These are phyloP conservation scores for Pelagomonas calceolata DNA, from an alignment of 108 stramenopile species.

Conservation along the genomic window DNA sequence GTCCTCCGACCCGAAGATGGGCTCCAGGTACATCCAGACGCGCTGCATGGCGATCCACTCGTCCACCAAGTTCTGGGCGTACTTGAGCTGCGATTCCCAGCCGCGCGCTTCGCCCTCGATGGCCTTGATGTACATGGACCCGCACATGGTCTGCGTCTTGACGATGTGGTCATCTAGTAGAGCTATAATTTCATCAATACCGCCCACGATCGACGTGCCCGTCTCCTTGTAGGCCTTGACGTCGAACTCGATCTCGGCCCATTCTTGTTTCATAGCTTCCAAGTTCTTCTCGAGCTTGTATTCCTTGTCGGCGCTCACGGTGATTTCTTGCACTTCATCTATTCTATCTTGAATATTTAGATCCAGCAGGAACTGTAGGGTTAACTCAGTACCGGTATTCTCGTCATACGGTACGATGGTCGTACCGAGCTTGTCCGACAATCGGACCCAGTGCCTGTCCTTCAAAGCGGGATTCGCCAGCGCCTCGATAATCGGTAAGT, in stretches of 20 bases:
- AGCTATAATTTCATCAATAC: constrained; percentile 52
- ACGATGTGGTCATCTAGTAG: constrained; percentile 61
- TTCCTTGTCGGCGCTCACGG: constrained; percentile 54
- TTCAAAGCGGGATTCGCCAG: constrained; percentile 52
- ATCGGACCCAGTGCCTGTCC: constrained; percentile 40
- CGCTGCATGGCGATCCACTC: constrained; percentile 50
- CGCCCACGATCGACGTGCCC: constrained; percentile 45
- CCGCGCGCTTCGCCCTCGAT: constrained; percentile 36
- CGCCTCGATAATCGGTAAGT: constrained; percentile 42
- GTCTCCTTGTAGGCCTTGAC: constrained; percentile 54
- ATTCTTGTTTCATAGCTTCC: constrained; percentile 46
- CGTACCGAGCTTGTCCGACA: constrained; percentile 37
- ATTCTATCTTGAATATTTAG: constrained; percentile 38
- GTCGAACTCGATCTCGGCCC: constrained; percentile 41
- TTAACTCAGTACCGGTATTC: constrained; percentile 24
- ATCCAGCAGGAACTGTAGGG: constrained; percentile 42
- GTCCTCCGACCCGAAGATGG: constrained; percentile 56
- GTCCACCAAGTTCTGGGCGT: constrained; percentile 43
- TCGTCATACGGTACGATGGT: constrained; percentile 45
- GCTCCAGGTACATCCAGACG: constrained; percentile 57
- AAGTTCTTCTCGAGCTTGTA: constrained; percentile 38
- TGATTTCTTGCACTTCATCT: constrained; percentile 48
- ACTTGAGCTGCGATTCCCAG: constrained; percentile 48
- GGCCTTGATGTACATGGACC: constrained; percentile 46
- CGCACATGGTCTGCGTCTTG: constrained; percentile 59